Conservation (phyloP, 495 filamentous ascomycete genomes). For the Aspergillus nanangensis region DNA sequence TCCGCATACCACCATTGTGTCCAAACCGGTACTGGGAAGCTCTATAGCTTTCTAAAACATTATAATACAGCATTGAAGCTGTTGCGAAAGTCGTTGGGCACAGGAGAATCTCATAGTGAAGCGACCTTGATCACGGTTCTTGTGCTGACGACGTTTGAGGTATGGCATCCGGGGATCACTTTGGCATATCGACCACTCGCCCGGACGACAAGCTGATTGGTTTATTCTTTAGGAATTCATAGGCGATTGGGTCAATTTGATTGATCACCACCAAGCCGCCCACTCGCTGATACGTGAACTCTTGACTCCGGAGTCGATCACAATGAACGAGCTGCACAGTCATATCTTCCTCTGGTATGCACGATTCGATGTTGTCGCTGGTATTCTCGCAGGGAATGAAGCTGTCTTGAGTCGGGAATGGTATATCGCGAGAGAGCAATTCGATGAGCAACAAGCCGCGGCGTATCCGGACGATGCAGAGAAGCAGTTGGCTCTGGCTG, state of each 20-base stretch:
- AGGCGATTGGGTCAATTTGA: constrained; percentile 89
- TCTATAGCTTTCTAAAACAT: constrained; percentile 80
- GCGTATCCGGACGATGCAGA: constrained; percentile 57
- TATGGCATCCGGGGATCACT: too few species aligned
- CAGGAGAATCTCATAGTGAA: constrained; percentile 61
- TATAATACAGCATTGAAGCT: constrained; percentile 83
- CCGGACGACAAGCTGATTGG: too few species aligned
- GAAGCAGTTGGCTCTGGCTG: constrained; percentile 61
- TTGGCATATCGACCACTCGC: too few species aligned
- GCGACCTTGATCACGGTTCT: constrained; percentile 86
- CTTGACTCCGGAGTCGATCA: constrained; percentile 72
- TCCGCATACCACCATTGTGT: constrained; percentile 82
- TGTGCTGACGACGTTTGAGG: constrained; percentile 90
- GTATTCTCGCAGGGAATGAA: constrained; percentile 75
- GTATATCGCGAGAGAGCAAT: constrained; percentile 64
- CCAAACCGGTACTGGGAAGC: constrained; percentile 58
- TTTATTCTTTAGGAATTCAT: constrained; percentile 88
- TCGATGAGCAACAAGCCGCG: constrained; percentile 53
- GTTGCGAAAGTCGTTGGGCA: constrained; percentile 66
- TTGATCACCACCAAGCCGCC: constrained; percentile 89
- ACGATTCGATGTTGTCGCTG: constrained; percentile 81
- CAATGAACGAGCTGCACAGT: constrained; percentile 61
- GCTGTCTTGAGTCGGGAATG: constrained; percentile 73
- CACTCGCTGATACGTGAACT: constrained; percentile 73
- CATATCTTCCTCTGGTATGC: constrained; percentile 82